Conservation (phyloP, 2,329 filamentous ascomycete genomes). For the Nakataea oryzae region DNA sequence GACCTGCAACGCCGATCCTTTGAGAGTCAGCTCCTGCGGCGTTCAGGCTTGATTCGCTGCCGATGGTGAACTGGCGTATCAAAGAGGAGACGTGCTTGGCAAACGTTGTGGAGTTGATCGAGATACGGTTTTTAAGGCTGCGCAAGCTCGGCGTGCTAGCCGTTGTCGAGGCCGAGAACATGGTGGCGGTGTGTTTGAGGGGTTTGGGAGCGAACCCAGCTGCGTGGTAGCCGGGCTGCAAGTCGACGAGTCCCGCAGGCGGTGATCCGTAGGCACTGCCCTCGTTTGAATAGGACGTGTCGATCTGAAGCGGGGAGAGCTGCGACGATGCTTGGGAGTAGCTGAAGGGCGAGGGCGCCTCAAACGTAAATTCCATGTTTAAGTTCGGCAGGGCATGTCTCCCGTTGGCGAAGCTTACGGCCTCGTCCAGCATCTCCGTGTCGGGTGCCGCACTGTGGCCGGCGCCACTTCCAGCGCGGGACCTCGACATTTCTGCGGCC, state of each 20-base stretch:
- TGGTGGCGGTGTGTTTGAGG: constrained; percentile 3
- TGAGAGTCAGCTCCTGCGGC: not conserved
- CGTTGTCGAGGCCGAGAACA: constrained; percentile 11
- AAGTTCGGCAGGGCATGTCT: not conserved
- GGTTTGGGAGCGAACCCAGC: not conserved
- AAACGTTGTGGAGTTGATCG: constrained; percentile 18
- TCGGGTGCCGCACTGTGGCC: not conserved
- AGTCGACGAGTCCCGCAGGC: not conserved
- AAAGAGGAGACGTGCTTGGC: constrained; percentile 14
- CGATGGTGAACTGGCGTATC: constrained; percentile 14
- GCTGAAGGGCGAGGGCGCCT: not conserved
- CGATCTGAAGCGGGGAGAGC: not conserved
- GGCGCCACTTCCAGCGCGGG: not conserved
- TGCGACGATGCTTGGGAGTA: not conserved
- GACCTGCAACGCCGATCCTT: constrained; percentile 3
- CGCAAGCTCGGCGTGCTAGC: constrained; percentile 14
- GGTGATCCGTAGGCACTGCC: not conserved
- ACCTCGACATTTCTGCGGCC: not conserved
- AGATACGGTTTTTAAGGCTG: constrained; percentile 23
- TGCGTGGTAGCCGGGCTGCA: not conserved
- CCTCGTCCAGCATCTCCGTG: not conserved
- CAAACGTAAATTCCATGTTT: not conserved
- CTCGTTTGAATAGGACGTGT: not conserved
- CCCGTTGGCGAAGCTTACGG: not conserved
- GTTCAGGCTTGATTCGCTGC: constrained; percentile 10